phyloP scores from a whole-genome alignment of 352 stramenopile species.

The Aphanomyces invadans region DNA sequence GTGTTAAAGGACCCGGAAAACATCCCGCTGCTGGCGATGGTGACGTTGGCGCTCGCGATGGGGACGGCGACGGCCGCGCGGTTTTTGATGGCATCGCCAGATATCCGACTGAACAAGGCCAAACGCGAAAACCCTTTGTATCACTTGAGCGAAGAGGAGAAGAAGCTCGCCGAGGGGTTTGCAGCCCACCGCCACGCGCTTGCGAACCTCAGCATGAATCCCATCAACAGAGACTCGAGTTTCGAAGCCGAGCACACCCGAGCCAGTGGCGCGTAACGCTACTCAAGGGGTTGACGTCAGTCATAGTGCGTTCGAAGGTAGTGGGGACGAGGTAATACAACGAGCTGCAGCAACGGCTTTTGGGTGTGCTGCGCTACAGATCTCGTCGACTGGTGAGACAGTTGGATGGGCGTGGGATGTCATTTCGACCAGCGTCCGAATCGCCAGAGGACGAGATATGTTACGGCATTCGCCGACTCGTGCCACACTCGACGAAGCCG shows the following conservation, averaged over 20 bases:
- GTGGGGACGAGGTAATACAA: no score
- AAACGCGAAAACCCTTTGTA: neutral
- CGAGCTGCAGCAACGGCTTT: no score
- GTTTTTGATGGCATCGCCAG: neutral
- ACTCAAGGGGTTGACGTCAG: neutral
- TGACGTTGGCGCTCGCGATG: neutral
- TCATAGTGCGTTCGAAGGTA: no score
- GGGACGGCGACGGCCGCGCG: neutral
- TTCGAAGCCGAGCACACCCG: neutral
- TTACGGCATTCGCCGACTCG: no score
- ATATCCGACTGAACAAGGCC: neutral
- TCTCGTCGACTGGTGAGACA: no score
- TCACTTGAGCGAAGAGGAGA: neutral
- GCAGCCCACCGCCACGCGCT: neutral
- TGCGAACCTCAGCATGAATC: neutral
- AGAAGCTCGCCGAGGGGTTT: neutral
- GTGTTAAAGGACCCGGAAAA: neutral
- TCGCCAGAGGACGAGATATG: no score
- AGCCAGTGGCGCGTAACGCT: neutral
- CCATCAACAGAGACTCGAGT: neutral
- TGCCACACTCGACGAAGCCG: no score
- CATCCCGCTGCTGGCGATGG: neutral
- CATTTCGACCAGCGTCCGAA: no score
- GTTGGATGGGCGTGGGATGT: no score
- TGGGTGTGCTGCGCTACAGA: no score